Evolutionary conservation across 192 early-diverging fungal genomes (phyloP).

Genomic region (Funneliformis geosporum): DNA sequence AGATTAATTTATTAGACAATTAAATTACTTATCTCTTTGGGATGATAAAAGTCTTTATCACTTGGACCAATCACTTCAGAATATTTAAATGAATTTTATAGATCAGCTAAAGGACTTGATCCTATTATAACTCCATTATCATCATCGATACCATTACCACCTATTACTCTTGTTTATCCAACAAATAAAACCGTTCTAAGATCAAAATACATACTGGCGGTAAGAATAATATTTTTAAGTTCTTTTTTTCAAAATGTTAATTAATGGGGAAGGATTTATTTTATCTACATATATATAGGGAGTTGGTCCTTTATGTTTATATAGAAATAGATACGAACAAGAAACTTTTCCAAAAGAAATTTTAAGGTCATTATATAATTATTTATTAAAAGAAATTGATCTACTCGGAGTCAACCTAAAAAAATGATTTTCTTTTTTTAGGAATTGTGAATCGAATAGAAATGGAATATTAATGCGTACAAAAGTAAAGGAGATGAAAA

Average conservation of each 20-base stretch:
- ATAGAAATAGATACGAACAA: conserved; percentile 1
- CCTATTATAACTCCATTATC: conserved; percentile 14
- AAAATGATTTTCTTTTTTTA: neutral
- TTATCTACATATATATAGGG: conserved; percentile 12
- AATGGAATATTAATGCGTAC: conserved; percentile 10
- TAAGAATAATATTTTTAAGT: neutral
- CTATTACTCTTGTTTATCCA: conserved; percentile 43
- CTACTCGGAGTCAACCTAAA: no score
- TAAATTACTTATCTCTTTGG: neutral
- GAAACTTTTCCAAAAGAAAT: neutral
- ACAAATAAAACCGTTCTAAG: conserved; percentile 34
- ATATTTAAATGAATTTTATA: conserved; percentile 44
- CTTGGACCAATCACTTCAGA: conserved; percentile 35
- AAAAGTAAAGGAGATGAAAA: conserved; percentile 8
- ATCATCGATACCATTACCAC: no score
- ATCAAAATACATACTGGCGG: conserved; percentile 31
- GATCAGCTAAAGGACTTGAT: conserved; percentile 40
- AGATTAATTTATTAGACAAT: neutral
- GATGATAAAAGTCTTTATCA: conserved; percentile 41
- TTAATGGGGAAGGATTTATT: no score
- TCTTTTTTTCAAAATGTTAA: no score
- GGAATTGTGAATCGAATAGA: neutral
- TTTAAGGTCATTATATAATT: no score
- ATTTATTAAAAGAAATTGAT: no score
- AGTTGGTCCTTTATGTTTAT: neutral